A percentile compares a stretch with the other conserved stretches of the same genome.
These are phyloP conservation scores for Suillus placidus DNA, from an alignment of 768 basidiomycete genomes.

Conservation along the genomic window DNA sequence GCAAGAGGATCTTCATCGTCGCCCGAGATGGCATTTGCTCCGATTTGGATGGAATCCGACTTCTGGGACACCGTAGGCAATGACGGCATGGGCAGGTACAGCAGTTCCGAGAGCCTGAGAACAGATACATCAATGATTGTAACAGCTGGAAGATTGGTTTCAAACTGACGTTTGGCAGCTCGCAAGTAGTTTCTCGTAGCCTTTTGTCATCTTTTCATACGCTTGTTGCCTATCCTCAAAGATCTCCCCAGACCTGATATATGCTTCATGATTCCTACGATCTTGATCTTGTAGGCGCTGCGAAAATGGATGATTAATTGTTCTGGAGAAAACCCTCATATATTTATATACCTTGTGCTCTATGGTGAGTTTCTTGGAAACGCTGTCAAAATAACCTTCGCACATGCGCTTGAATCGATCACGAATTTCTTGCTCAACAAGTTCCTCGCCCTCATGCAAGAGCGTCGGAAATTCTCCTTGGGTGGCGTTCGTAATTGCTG, in stretches of 20 bases:
- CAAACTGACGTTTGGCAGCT: conserved; percentile 81
- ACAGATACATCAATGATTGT: conserved; percentile 16
- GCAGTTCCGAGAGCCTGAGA: conserved; percentile 83
- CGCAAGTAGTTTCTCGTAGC: conserved; percentile 87
- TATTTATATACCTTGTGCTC: conserved; percentile 72
- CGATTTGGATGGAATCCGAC: conserved; percentile 80
- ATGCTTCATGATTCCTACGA: conserved; percentile 95
- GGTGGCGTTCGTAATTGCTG: conserved; percentile 33
- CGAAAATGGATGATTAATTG: conserved; percentile 8
- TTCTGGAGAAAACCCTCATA: conserved; percentile 21
- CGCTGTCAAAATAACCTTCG: conserved; percentile 89
- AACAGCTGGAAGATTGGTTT: conserved; percentile 5
- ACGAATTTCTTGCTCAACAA: conserved; percentile 84
- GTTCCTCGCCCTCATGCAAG: conserved; percentile 61
- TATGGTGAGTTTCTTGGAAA: conserved; percentile 87
- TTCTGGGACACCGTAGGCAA: conserved; percentile 85
- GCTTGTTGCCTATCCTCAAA: conserved; percentile 99
- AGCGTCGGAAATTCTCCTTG: conserved; percentile 45
- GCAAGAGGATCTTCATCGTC: conserved; percentile 60
- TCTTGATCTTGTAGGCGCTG: conserved; percentile 97
- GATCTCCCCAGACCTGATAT: conserved; percentile 98
- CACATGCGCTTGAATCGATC: conserved; percentile 92
- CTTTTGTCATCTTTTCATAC: conserved; percentile 98
- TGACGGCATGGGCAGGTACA: conserved; percentile 77
- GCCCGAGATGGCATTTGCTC: conserved; percentile 42